These are phyloP conservation scores for Helianthus tuberosus DNA, from an alignment of 129 eudicot species.

Conservation along the genomic window DNA sequence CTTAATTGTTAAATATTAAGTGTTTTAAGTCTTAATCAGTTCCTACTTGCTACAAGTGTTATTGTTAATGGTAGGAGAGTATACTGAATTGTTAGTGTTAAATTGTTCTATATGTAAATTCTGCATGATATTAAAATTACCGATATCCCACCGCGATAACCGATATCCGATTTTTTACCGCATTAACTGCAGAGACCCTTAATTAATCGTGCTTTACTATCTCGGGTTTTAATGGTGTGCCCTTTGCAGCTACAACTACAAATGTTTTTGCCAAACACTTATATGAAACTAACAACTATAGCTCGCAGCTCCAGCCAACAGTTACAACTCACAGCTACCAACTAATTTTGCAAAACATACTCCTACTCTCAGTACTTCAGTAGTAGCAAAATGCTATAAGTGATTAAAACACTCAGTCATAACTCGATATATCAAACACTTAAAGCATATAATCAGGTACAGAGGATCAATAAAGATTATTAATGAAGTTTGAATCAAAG, in stretches of 20 bases:
- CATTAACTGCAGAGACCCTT: no score
- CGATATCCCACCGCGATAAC: no score
- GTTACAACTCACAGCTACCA: not conserved
- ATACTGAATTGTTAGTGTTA: no score
- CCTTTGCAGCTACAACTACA: not conserved
- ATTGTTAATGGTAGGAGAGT: no score
- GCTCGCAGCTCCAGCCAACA: not conserved
- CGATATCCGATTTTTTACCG: no score
- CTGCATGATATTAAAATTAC: no score
- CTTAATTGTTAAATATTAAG: no score
- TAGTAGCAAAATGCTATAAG: not conserved
- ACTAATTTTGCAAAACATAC: not conserved
- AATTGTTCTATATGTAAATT: no score
- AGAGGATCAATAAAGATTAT: not conserved
- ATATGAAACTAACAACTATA: not conserved
- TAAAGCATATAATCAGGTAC: not conserved
- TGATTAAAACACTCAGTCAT: not conserved
- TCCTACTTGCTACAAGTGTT: no score
- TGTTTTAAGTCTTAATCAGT: no score
- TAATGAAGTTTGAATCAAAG: not conserved
- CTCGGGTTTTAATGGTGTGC: not conserved
- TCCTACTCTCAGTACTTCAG: not conserved
- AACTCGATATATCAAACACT: not conserved
- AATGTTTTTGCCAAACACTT: not conserved
- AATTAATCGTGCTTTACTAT: no score